Evolutionary conservation across 495 filamentous ascomycete species (phyloP).

Genomic region (Hypomontagnella monticulosa): DNA sequence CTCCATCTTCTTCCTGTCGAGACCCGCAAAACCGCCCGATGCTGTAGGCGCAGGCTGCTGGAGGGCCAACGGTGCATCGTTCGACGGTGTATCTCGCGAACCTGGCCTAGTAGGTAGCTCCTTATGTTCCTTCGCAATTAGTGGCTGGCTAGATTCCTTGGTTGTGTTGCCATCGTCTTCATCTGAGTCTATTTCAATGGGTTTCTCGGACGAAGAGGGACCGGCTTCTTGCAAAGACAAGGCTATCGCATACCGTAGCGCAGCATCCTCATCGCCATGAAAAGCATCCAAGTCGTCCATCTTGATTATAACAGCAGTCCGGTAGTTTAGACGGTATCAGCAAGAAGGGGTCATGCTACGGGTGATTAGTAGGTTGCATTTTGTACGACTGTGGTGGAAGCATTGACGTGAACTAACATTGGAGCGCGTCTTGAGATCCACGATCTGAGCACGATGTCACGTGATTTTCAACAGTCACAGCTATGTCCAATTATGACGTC

Average conservation of each 20-base stretch:
- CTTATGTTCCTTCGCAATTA: constrained; percentile 14
- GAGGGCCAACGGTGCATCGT: not conserved
- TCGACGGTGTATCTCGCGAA: not conserved
- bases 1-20: constrained; percentile 87
- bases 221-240: constrained; percentile 52
- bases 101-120: not conserved
- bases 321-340: not conserved
- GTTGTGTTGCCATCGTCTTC: constrained; percentile 40
- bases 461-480: constrained; percentile 16
- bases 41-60: constrained; percentile 8
- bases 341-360: not conserved
- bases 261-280: constrained; percentile 56
- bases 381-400: constrained; percentile 1
- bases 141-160: constrained; percentile 25
- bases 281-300: constrained; percentile 39
- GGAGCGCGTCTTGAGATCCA: constrained; percentile 18
- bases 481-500: no score
- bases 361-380: not conserved
- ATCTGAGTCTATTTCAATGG: constrained; percentile 35
- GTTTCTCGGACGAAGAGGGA: constrained; percentile 19
- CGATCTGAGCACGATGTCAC: constrained; percentile 34
- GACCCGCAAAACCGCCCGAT: constrained; percentile 44
- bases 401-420: constrained; percentile 16
- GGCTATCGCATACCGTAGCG: constrained; percentile 55
- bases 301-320: not conserved